Conservation (phyloP, 2,329 filamentous ascomycete genomes). For the Stylonectria norvegica region DNA sequence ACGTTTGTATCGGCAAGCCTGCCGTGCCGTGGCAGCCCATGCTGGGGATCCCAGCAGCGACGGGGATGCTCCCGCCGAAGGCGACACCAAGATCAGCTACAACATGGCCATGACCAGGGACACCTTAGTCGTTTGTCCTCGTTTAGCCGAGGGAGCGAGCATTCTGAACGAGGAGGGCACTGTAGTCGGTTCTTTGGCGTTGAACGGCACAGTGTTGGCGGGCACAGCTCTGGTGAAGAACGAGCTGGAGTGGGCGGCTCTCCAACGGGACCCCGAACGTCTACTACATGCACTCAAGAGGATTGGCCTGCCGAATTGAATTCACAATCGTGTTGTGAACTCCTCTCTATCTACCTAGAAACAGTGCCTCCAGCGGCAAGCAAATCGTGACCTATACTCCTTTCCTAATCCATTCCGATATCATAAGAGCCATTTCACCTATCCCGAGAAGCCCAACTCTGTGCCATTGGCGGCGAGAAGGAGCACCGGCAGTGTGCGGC, state of each 20-base stretch:
- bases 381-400: too few relatives aligned
- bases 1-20: conserved; percentile 45
- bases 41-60: conserved; percentile 1
- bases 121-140: conserved; percentile 53
- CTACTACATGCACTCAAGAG: conserved; percentile 22
- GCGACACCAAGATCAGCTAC: conserved; percentile 56
- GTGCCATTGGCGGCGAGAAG: too few relatives aligned
- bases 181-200: conserved; percentile 42
- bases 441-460: too few relatives aligned
- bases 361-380: too few relatives aligned
- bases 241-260: conserved; percentile 53
- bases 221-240: conserved; percentile 62
- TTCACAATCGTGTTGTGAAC: too few relatives aligned
- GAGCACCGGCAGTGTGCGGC: too few relatives aligned
- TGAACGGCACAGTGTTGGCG: conserved; percentile 63
- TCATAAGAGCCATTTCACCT: too few relatives aligned
- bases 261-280: conserved; percentile 38
- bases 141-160: conserved; percentile 48
- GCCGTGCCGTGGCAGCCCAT: conserved; percentile 33
- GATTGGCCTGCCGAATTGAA: conserved; percentile 36
- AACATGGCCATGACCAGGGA: conserved; percentile 58
- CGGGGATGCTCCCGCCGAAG: conserved; percentile 28
- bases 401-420: too few relatives aligned
- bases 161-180: conserved; percentile 28
- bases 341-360: too few relatives aligned